phyloP scores from a whole-genome alignment of 495 filamentous ascomycete species.

The Aspergillus avenaceus region DNA sequence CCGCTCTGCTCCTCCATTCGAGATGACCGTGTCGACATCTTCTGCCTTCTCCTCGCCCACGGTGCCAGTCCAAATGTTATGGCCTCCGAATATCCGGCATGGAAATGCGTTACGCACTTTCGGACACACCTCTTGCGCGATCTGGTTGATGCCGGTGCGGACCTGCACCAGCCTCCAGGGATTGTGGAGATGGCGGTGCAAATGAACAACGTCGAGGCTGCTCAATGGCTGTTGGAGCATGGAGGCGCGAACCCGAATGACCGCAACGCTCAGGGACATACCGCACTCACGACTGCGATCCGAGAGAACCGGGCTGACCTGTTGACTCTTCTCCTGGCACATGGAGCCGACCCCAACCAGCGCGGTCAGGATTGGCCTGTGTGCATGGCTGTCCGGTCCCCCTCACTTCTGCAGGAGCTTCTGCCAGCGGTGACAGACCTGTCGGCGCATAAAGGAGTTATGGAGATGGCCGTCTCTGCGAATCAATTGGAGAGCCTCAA shows the following conservation, averaged over 20 bases:
- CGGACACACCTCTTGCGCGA: slow-evolving; percentile 44
- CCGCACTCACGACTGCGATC: slow-evolving; percentile 53
- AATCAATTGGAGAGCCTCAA: slow-evolving; percentile 29
- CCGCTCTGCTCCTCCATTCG: slow-evolving; percentile 54
- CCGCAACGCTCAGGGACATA: slow-evolving; percentile 36
- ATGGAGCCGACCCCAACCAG: slow-evolving; percentile 49
- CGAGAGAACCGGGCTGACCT: slow-evolving; percentile 41
- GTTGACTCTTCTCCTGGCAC: slow-evolving; percentile 42
- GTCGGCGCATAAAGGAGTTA: slow-evolving; percentile 46
- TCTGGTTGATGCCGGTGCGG: slow-evolving; percentile 46
- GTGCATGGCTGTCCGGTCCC: slow-evolving; percentile 48
- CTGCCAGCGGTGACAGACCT: slow-evolving; percentile 40
- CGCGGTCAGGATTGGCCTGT: slow-evolving; percentile 53
- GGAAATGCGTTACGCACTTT: slow-evolving; percentile 54
- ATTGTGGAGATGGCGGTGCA: slow-evolving; percentile 53
- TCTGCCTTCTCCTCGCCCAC: slow-evolving; percentile 43
- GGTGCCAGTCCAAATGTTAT: slow-evolving; percentile 51
- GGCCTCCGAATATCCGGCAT: slow-evolving; percentile 51
- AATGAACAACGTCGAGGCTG: slow-evolving; percentile 43
- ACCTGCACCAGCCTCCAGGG: slow-evolving; percentile 47
- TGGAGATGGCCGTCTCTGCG: slow-evolving; percentile 52
- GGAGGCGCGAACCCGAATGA: slow-evolving; percentile 47
- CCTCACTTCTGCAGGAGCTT: slow-evolving; percentile 40
- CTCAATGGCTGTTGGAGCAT: slow-evolving; percentile 44
- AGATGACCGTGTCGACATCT: slow-evolving; percentile 47